Evolutionary conservation across 805 yeast species (phyloP).

Genomic region (Nakazawaea populi): DNA sequence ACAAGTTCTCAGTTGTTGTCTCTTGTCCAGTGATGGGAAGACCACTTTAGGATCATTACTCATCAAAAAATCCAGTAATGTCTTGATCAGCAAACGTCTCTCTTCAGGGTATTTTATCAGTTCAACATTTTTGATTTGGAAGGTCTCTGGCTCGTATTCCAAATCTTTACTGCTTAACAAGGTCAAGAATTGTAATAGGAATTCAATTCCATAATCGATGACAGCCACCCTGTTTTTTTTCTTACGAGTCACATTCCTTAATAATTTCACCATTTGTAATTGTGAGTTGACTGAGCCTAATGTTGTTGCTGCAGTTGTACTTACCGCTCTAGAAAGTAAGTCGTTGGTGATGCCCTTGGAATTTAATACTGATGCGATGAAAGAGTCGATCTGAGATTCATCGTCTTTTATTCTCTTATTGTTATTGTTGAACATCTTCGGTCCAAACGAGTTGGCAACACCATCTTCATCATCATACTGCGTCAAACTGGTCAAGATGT

Average conservation of each 20-base stretch:
- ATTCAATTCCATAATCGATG: conserved; percentile 38
- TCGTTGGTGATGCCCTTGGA: conserved; percentile 17
- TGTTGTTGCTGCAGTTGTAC: conserved; percentile 4
- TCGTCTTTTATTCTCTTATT: conserved; percentile 20
- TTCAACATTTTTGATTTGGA: conserved; percentile 18
- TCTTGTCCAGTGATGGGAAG: conserved; percentile 22
- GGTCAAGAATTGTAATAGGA: conserved; percentile 33
- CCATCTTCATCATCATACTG: conserved; percentile 21
- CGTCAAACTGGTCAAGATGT: conserved; percentile 34
- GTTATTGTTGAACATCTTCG: conserved; percentile 21
- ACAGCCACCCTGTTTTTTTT: conserved; percentile 28
- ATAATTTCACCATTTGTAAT: conserved; percentile 25
- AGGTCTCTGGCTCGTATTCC: conserved; percentile 16
- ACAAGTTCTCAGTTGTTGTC: conserved; percentile 31
- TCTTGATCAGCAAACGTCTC: conserved; percentile 30
- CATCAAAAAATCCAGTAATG: conserved; percentile 39
- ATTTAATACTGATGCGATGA: conserved; percentile 18
- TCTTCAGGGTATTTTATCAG: conserved; percentile 14
- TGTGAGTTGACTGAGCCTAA: conserved; percentile 18
- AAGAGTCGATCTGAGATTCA: conserved; percentile 20
- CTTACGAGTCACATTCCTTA: conserved; percentile 28
- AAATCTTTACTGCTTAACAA: conserved; percentile 20
- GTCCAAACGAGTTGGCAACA: conserved; percentile 23
- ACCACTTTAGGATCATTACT: conserved; percentile 36
- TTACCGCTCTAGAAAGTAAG: conserved; percentile 1